Conservation (phyloP, 2,329 filamentous ascomycete species). For the Exophiala sideris region DNA sequence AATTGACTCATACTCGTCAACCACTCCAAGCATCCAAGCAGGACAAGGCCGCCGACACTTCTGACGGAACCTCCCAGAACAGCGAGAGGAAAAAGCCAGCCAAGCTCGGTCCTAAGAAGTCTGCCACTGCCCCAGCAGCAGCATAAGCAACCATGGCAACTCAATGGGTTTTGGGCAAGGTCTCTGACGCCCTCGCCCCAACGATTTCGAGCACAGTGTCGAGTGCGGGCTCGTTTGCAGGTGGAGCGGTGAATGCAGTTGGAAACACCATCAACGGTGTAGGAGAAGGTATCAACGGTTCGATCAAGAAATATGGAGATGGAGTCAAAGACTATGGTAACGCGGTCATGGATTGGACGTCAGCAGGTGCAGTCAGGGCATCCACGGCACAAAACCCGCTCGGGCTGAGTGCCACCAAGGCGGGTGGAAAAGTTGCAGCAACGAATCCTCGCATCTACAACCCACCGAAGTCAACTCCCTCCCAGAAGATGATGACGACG, state of each 20-base stretch:
- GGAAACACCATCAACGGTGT: conserved; percentile 29
- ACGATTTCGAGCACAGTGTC: conserved; percentile 24
- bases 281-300: conserved; percentile 28
- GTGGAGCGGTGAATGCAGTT: conserved; percentile 26
- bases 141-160: conserved; percentile 26
- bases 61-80: conserved; percentile 17
- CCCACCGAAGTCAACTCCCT: conserved; percentile 28
- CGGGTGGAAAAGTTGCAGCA: conserved; percentile 21
- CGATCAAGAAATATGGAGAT: conserved; percentile 26
- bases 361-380: conserved; percentile 23
- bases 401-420: conserved; percentile 25
- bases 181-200: conserved; percentile 26
- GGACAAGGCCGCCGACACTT: conserved; percentile 4
- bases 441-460: conserved; percentile 25
- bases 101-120: conserved; percentile 28
- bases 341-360: conserved; percentile 31
- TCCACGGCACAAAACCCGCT: conserved; percentile 30
- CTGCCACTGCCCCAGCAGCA: conserved; percentile 5
- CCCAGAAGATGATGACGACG: conserved; percentile 23
- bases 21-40: conserved; percentile 5
- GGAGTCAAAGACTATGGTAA: conserved; percentile 32
- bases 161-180: conserved; percentile 28
- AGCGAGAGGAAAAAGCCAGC: conserved; percentile 25
- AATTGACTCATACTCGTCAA: conserved; percentile 26
- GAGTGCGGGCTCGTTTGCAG: conserved; percentile 26